Evolutionary conservation across 140 eudicot species (phyloP), one percentile per base, ranked within the genome.

Genomic region (Flaveria floridana): DNA sequence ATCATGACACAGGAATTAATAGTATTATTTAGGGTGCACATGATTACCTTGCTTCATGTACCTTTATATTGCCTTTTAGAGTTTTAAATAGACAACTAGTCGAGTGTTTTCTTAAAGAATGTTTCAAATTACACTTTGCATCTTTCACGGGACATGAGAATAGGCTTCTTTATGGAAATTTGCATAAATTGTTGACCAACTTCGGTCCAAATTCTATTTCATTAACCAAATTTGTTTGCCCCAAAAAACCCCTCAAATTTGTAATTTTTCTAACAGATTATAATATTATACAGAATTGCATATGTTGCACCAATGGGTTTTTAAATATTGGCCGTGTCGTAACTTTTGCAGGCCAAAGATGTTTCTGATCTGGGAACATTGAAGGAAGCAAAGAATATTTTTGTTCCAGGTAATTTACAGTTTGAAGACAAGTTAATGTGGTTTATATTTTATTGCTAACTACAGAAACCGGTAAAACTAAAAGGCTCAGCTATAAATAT

Each of bases 381-480:
- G 73, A 93, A 90, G 87, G 94, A 80, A 78, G 97, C 97, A 77
- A 89, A 94, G 73, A 90, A 78, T 79, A 72, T 93, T 37, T 93
- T 93, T 79, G 89, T 93, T 74, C 99, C 99, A 68, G 97, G 99
- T 93, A 81, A 72, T 37, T 59, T 34, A 66, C 48, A 53, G 59
- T 71, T 48, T 71, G 15, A 64, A 28, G 47, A 18, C 18, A 21
- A 34, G 20, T 46, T 9, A 42, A 47, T 56, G 42, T 37, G 57
- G 74, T 65, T 51, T 7, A 65, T 20, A 1, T 53, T 15, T 10
- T 50, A 30, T 50, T 48, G 47, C 10, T 48, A 55, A 76, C 30
- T 7, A 47, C 7, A 39, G n/a, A 75, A 67, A 52, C 42, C 1
- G 63, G 56, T 20, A 52, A 46, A 62, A 9, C 23, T 21, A 13